Evolutionary conservation across 1,284 basidiomycete species (phyloP).

Genomic region (Melanopsichium pennsylvanicum): DNA sequence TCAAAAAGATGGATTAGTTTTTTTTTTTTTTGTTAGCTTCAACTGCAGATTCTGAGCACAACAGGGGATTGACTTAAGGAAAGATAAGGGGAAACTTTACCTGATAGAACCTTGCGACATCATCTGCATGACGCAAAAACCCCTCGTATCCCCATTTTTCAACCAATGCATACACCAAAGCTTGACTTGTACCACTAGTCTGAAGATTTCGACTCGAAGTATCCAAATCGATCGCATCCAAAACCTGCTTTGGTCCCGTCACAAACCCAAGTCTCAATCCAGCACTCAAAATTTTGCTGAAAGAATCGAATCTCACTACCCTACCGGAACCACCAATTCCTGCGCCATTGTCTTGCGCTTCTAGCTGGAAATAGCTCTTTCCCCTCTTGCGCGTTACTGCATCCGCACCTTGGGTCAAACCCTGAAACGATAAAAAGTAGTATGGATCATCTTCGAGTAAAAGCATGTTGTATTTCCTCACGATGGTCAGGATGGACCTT

Average conservation of each 20-base stretch:
- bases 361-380: constrained; percentile 59
- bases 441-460: constrained; percentile 61
- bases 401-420: constrained; percentile 41
- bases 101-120: constrained; percentile 80
- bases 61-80: too few species aligned
- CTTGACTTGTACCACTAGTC: constrained; percentile 76
- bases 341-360: constrained; percentile 50
- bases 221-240: constrained; percentile 78
- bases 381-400: constrained; percentile 44
- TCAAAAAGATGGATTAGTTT: neutral
- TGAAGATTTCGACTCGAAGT: constrained; percentile 81
- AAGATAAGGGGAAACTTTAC: too few species aligned
- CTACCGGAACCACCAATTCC: constrained; percentile 40
- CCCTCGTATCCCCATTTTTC: constrained; percentile 75
- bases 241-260: constrained; percentile 77
- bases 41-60: too few species aligned
- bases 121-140: constrained; percentile 76
- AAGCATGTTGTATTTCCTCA: constrained; percentile 39
- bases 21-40: too few species aligned
- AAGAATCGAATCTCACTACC: constrained; percentile 63
- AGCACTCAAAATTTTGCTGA: constrained; percentile 74
- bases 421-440: constrained; percentile 55
- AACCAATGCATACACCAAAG: constrained; percentile 76
- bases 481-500: constrained; percentile 77
- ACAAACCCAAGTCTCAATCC: constrained; percentile 75